A percentile compares a stretch with the other conserved stretches of the same genome.
phyloP scores from a whole-genome alignment of 2,329 filamentous ascomycete genomes.

The Zymoseptoria ardabiliae region DNA sequence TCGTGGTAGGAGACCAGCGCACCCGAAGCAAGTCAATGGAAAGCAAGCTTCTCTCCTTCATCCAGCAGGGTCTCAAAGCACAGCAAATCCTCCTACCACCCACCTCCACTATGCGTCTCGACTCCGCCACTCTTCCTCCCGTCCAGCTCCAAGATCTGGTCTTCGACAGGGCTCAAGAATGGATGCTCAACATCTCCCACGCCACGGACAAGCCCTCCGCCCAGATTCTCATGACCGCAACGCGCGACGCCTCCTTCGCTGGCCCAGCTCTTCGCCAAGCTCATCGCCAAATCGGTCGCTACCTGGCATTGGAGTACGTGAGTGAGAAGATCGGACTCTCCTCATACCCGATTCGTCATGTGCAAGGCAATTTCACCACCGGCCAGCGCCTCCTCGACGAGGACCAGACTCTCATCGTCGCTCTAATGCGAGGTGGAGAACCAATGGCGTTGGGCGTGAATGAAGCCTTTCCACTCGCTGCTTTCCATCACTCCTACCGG shows the following conservation, averaged over 20 bases:
- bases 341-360: conserved; percentile 42
- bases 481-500: conserved; percentile 43
- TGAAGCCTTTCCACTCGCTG: conserved; percentile 45
- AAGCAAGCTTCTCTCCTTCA: conserved; percentile 33
- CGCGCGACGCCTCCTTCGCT: conserved; percentile 41
- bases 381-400: conserved; percentile 46
- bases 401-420: conserved; percentile 45
- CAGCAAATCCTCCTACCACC: conserved; percentile 43
- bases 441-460: conserved; percentile 54
- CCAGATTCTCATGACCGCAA: conserved; percentile 48
- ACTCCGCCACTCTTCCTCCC: conserved; percentile 34
- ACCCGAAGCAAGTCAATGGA: conserved; percentile 50
- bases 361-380: conserved; percentile 39
- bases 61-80: conserved; percentile 37
- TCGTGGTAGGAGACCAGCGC: conserved; percentile 47
- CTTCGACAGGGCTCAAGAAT: conserved; percentile 25
- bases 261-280: conserved; percentile 44
- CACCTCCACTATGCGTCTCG: conserved; percentile 34
- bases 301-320: conserved; percentile 47
- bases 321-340: conserved; percentile 45
- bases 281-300: conserved; percentile 45
- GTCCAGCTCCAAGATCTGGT: conserved; percentile 28
- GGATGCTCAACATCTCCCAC: conserved; percentile 1
- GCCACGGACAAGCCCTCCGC: conserved; percentile 41
- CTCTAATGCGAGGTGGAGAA: conserved; percentile 58